Percentiles rank a stretch among this genome's conserved stretches.
Conservation (phyloP, 148 eudicot genomes). For the Simmondsia chinensis region DNA sequence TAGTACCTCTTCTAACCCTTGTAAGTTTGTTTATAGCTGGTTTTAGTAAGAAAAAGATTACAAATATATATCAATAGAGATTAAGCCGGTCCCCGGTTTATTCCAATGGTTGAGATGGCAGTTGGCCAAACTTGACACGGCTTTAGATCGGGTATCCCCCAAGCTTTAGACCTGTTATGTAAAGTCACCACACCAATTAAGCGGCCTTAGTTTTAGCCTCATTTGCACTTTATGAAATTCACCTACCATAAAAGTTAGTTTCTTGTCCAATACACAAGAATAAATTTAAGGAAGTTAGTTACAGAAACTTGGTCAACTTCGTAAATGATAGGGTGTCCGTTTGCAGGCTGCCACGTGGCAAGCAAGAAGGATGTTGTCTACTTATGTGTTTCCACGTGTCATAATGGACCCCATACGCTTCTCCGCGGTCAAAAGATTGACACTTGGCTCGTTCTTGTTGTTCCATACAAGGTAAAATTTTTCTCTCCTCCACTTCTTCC, state of each 20-base stretch:
- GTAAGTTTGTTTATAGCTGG: no score
- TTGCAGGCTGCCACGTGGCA: slow-evolving; percentile 17
- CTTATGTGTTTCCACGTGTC: slow-evolving; percentile 22
- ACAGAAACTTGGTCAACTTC: slow-evolving; percentile 14
- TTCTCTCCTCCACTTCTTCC: slow-evolving; percentile 1
- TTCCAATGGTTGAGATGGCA: no score
- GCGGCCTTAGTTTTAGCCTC: no score
- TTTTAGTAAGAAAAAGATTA: no score
- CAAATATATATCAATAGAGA: no score
- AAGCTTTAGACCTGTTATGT: no score
- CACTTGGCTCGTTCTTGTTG: slow-evolving; percentile 6
- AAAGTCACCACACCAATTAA: no score
- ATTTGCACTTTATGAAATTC: no score
- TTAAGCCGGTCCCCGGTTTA: no score
- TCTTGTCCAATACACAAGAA: slow-evolving; percentile 2
- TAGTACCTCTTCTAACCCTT: no score
- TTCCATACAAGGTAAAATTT: slow-evolving; percentile 8
- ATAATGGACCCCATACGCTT: slow-evolving; percentile 16
- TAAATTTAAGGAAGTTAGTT: slow-evolving; percentile 23
- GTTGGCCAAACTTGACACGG: no score
- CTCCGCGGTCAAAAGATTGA: background rate
- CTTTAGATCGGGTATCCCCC: no score
- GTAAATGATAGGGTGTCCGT: background rate
- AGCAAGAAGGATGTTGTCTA: slow-evolving; percentile 4
- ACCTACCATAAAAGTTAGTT: background rate